A percentile compares a stretch with the other conserved stretches of the same genome.
phyloP scores from a whole-genome alignment of 2,329 filamentous ascomycete species.

The Cryphonectria naterciae region DNA sequence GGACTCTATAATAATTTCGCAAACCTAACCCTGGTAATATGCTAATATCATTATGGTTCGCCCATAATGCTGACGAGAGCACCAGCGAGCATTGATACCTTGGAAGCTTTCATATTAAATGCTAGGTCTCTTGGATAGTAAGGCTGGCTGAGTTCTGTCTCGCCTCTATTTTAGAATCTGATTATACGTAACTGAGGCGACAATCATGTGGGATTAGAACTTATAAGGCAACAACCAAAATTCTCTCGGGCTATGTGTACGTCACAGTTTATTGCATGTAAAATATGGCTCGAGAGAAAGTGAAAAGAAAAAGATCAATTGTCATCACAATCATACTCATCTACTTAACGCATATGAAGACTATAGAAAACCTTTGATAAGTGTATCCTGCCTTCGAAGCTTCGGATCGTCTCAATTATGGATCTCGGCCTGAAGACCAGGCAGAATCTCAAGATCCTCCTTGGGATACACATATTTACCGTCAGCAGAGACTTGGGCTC shows the following conservation, averaged over 20 bases:
- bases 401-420: conserved; percentile 37
- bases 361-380: neutral
- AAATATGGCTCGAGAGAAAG: neutral
- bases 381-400: neutral
- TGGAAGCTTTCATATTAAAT: neutral
- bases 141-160: neutral
- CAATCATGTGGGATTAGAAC: too few species aligned
- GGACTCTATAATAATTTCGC: too few species aligned
- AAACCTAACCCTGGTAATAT: too few species aligned
- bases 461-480: conserved; percentile 41
- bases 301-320: neutral
- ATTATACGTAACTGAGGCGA: too few species aligned
- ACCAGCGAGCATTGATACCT: neutral
- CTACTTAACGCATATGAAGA: neutral
- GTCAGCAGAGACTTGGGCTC: conserved; percentile 40
- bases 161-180: too few species aligned
- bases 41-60: too few species aligned
- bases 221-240: neutral
- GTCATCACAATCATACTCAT: neutral
- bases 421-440: conserved; percentile 44
- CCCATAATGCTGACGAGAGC: neutral
- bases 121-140: neutral
- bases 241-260: neutral
- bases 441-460: conserved; percentile 47
- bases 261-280: neutral